These are phyloP conservation scores for Sporothrix pseudoabietina DNA, from an alignment of 2,329 filamentous ascomycete species.

Conservation along the genomic window DNA sequence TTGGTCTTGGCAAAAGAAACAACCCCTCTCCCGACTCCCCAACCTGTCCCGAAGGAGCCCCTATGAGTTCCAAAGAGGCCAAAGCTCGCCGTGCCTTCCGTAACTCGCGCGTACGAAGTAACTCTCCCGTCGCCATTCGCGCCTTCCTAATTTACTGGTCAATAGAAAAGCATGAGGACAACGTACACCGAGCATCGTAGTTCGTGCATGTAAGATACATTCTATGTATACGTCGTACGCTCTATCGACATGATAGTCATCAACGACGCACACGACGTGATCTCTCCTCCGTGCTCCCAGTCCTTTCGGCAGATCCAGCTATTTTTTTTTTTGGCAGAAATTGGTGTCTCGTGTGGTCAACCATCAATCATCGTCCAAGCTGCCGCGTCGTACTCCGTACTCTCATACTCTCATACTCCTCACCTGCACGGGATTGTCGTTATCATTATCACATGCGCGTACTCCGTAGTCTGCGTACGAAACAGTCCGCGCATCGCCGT, in stretches of 20 bases:
- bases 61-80: neutral
- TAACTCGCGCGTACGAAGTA: neutral
- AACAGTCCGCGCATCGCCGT: neutral
- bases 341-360: neutral
- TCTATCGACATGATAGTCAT: neutral
- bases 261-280: neutral
- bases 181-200: neutral
- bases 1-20: neutral
- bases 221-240: neutral
- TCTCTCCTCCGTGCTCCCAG: neutral
- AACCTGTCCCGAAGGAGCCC: neutral
- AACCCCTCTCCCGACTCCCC: neutral
- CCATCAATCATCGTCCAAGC: neutral
- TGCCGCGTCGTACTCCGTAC: no score
- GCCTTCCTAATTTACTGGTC: neutral
- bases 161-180: neutral
- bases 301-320: neutral
- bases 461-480: neutral
- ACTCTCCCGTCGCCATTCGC: neutral
- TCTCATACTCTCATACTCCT: no score
- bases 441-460: neutral
- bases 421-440: neutral
- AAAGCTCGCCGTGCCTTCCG: neutral
- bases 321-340: neutral
- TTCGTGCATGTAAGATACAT: neutral